A percentile compares a stretch with the other conserved stretches of the same genome.
These are phyloP conservation scores for Picea engelmannii DNA, from an alignment of 83 land plant genomes.

Conservation along the genomic window DNA sequence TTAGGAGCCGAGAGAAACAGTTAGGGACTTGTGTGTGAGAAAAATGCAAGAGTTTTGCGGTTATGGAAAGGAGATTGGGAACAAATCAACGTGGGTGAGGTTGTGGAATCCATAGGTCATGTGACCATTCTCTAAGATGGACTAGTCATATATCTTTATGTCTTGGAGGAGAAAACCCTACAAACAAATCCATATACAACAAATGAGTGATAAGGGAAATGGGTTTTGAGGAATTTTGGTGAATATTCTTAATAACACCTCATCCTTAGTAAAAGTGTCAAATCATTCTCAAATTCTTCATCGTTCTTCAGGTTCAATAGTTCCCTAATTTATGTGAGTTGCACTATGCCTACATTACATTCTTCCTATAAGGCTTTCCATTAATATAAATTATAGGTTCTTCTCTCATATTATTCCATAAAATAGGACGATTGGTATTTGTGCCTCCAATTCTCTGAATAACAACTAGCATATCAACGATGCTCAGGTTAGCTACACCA, in stretches of 20 bases:
- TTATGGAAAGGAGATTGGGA: slow-evolving; percentile 34
- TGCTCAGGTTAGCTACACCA: slow-evolving; percentile 95
- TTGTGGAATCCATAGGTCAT: slow-evolving; percentile 54
- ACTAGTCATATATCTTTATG: slow-evolving; percentile 56
- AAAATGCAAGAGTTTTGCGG: slow-evolving; percentile 21
- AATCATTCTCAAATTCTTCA: slow-evolving; percentile 13
- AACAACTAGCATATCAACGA: slow-evolving; percentile 90
- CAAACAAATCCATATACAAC: slow-evolving; percentile 58
- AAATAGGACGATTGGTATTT: slow-evolving; percentile 61
- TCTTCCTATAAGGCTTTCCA: neutral
- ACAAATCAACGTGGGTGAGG: slow-evolving; percentile 49
- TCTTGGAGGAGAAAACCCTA: slow-evolving; percentile 34
- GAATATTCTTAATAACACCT: slow-evolving; percentile 38
- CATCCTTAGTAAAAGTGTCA: slow-evolving; percentile 32
- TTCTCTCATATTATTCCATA: slow-evolving; percentile 99
- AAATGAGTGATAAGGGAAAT: slow-evolving; percentile 44
- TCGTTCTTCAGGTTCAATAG: neutral
- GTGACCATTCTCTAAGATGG: slow-evolving; percentile 45
- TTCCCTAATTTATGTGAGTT: slow-evolving; percentile 11
- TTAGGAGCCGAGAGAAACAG: slow-evolving; percentile 19
- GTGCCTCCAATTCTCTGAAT: slow-evolving; percentile 67
- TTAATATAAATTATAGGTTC: slow-evolving; percentile 22
- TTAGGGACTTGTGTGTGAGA: slow-evolving; percentile 24
- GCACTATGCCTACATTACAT: neutral
- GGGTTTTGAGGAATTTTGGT: slow-evolving; percentile 17